Evolutionary conservation across 495 filamentous ascomycete species (phyloP), one percentile per base, ranked within the genome.

Genomic region (Halenospora varia): DNA sequence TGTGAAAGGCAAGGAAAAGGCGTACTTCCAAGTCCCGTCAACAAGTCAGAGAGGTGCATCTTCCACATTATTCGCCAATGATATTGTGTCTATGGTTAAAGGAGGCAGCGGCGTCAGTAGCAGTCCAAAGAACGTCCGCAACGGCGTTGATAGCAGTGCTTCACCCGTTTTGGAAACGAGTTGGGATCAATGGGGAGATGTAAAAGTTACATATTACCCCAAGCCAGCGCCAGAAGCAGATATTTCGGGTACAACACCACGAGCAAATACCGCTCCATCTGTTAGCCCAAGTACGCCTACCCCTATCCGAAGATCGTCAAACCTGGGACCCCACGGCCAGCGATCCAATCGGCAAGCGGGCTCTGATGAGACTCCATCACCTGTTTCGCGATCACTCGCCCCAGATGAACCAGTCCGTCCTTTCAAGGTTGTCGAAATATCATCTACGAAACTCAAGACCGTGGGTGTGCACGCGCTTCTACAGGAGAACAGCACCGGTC

Each of bases 1-100:
- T 17, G 67, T 68, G 51, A 94, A 93, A 66, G 82, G 78, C 29
- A 94, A 92, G 66, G 91, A 95, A 20, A 94, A 87, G 70, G 59
- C 57, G 47, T 45, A 51, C 22, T 66, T 62, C 44, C 61, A 40
- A 44, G 29, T 53, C 19, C 63, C 63, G 63, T 2, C 61, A 61
- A 0, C 59, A 51, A 10, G 53, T 60, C 45, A 61, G 39, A 41
- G 79, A 71, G 53, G 76, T 75, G 23, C 61, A 48, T 70, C 77
- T 25, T 67, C 77, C 11, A 78, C 77, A 18, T 74, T 85, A 66
- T 83, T 88, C 74, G 85, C 89, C 25, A 88, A 91, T 61, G 92
- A 96, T 69, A 70, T 96, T 39, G 80, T 82, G 20, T 80, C 86
- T 10, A 73, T 96, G 29, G 82, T 85, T 19, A 60, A 64, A 24